Percentiles rank a stretch among this genome's conserved stretches.
Evolutionary conservation across 2,329 filamentous ascomycete genomes (phyloP).

Genomic region (Fonsecaea multimorphosa): DNA sequence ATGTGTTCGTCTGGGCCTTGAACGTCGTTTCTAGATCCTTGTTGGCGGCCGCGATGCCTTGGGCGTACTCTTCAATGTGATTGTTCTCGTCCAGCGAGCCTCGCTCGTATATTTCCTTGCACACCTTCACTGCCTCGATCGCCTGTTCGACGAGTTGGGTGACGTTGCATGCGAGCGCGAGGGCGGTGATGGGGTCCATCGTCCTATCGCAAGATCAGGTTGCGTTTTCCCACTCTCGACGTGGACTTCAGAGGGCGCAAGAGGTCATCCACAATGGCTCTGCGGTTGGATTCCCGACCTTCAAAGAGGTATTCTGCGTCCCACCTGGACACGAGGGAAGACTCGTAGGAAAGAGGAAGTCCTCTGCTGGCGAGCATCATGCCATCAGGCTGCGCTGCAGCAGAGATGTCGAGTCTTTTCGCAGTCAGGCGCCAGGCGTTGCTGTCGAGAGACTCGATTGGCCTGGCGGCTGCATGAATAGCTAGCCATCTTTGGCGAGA

Average conservation of each 20-base stretch:
- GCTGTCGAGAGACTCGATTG: background rate
- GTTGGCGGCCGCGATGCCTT: constrained; percentile 19
- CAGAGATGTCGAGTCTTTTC: background rate
- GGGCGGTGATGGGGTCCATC: constrained; percentile 22
- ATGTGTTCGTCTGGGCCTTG: background rate
- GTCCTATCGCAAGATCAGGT: background rate
- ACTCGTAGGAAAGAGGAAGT: background rate
- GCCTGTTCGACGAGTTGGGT: constrained; percentile 24
- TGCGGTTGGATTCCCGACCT: background rate
- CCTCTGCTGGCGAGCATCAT: too few relatives aligned
- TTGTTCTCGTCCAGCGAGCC: constrained; percentile 25
- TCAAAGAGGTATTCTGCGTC: too few relatives aligned
- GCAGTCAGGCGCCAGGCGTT: background rate
- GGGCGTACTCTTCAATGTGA: constrained; percentile 21
- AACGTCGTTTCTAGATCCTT: constrained; percentile 15
- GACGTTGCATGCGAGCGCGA: constrained; percentile 29
- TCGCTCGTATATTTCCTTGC: constrained; percentile 25
- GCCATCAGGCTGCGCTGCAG: background rate
- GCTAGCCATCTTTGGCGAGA: background rate
- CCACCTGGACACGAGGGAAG: too few relatives aligned
- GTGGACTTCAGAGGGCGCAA: background rate
- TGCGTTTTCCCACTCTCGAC: background rate
- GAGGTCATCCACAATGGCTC: background rate
- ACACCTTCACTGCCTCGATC: constrained; percentile 21
- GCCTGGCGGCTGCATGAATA: background rate